Evolutionary conservation across 2,329 filamentous ascomycete species (phyloP), one percentile per base, ranked within the genome.

Genomic region (Colletotrichum orchidophilum): DNA sequence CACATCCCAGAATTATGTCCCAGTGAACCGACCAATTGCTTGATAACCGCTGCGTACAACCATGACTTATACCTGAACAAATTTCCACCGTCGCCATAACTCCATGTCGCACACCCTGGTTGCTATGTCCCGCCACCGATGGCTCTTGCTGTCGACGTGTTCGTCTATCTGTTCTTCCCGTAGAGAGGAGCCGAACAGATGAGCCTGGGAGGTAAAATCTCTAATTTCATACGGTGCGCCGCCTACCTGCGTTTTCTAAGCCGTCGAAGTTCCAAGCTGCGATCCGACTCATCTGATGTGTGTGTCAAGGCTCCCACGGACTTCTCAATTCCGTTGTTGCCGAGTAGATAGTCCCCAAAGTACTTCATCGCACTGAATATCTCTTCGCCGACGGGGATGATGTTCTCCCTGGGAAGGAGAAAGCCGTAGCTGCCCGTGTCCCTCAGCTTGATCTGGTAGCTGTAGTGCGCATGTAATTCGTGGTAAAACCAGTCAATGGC

Each of bases 401-500:
- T 98, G 71, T 97, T 89, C 68, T 96, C 92, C 68, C 89, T 92
- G 0, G 96, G 96, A 4, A 98, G 84, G 58, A 99, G 84, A 79
- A 98, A 99, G 0, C 96, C 96, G 79, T 98, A 98, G 79, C 91
- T 96, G 11, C 96, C 96, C 0, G 93, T 96, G 80, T 99, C 96
- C 59, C 96, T 88, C 31, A 99, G 85, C 83, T 98, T 98, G 82
- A 96, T 92, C 85, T 98, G 96, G 80, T 97, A 98, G 70, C 94
- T 93, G 80, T 94, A 97, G 73, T 90, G 91, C 21, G 96, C 93
- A 57, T 87, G 85, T 72, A 98, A 82, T 76, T 97, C 93, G 76
- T 97, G 94, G 79, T 97, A 97, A 81, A 99, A 97, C 91, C 94
- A 98, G 81, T 98, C 96, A 52, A 98, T 90, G 1, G 94, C 94